phyloP scores from a whole-genome alignment of 768 basidiomycete species.

The Gyrodon lividus region DNA sequence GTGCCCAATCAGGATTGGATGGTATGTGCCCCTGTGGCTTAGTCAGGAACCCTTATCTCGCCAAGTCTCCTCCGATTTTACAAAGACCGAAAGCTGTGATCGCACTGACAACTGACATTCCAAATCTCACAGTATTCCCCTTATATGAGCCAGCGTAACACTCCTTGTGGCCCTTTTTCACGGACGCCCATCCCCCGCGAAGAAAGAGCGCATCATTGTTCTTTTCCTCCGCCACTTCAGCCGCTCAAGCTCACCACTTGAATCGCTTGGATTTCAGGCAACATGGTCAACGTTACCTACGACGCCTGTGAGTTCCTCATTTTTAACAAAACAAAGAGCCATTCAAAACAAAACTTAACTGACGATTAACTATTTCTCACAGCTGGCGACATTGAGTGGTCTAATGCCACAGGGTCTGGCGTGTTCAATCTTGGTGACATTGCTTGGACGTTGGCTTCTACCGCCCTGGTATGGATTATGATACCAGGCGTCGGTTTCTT shows the following conservation, averaged over 20 bases:
- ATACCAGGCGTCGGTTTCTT: conserved; percentile 84
- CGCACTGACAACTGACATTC: too few relatives aligned
- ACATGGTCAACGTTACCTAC: conserved; percentile 46
- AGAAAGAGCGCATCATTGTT: background rate
- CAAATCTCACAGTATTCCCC: too few relatives aligned
- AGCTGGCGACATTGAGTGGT: conserved; percentile 42
- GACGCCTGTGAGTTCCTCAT: conserved; percentile 36
- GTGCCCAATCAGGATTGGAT: background rate
- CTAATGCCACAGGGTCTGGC: conserved; percentile 18
- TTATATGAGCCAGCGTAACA: background rate
- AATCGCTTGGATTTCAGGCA: background rate
- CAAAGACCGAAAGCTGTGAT: background rate
- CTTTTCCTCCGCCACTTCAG: background rate
- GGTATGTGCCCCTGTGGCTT: conserved; percentile 6
- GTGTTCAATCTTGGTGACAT: conserved; percentile 65
- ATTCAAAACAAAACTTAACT: background rate
- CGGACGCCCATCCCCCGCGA: conserved; percentile 3
- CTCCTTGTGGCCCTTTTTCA: background rate
- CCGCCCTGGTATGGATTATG: conserved; percentile 84
- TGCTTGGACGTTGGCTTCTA: conserved; percentile 68
- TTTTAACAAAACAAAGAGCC: background rate
- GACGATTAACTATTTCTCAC: background rate
- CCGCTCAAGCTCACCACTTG: background rate
- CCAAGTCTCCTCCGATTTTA: conserved; percentile 5
- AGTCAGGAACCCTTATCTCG: conserved; percentile 15